Percentiles rank a stretch among this genome's conserved stretches.
phyloP scores from a whole-genome alignment of 371 early-diverging fungal species.

The Rhizopus delemar region DNA sequence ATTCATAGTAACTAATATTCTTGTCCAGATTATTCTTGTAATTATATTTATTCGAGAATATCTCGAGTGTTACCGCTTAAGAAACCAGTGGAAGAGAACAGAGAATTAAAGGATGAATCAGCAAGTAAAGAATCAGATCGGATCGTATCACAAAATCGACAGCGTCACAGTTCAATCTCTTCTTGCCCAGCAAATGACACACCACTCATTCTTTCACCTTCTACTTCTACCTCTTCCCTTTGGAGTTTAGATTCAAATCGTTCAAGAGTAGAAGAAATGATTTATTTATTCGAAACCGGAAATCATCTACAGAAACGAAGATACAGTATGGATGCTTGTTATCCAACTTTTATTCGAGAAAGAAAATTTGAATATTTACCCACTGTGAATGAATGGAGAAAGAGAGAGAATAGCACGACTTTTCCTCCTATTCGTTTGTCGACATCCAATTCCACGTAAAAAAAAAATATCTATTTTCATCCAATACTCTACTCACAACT shows the following conservation, averaged over 20 bases:
- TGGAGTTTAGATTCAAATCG: constrained; percentile 7
- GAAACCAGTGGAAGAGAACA: not conserved
- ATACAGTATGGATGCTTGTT: constrained; percentile 10
- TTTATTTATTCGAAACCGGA: constrained; percentile 17
- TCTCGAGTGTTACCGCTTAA: not conserved
- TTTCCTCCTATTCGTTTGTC: constrained; percentile 1
- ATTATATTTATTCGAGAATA: not conserved
- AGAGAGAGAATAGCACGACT: not conserved
- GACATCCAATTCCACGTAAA: constrained; percentile 20
- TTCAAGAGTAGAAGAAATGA: constrained; percentile 17
- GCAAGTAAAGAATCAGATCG: no score
- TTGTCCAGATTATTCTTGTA: not conserved
- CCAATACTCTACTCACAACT: not conserved
- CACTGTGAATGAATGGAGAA: constrained; percentile 25
- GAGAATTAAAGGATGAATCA: not conserved
- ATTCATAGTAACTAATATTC: not conserved
- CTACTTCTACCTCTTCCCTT: not conserved
- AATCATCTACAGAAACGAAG: constrained; percentile 1
- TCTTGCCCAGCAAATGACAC: not conserved
- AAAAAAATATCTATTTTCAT: not conserved
- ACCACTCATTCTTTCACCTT: not conserved
- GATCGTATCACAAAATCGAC: not conserved
- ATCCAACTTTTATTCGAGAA: constrained; percentile 9
- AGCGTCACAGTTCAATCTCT: not conserved
- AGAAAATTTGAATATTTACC: constrained; percentile 26